Evolutionary conservation across 1,139 yeast species (phyloP).

Genomic region (Debaryomyces robertsiae): DNA sequence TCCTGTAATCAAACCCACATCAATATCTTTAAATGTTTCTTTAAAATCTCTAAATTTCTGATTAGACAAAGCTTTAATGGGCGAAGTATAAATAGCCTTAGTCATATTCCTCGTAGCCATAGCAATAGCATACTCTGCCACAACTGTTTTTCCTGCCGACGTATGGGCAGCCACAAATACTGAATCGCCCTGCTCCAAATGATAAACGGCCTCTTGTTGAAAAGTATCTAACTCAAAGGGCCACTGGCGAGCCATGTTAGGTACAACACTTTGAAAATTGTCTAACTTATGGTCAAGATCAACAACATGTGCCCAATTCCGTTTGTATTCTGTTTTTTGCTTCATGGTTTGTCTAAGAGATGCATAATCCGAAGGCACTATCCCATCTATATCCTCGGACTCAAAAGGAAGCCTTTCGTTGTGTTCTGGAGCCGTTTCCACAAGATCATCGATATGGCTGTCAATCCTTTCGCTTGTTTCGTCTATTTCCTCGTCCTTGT

Average conservation of each 20-base stretch:
- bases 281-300: constrained; percentile 81
- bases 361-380: constrained; percentile 66
- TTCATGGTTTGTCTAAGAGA: constrained; percentile 29
- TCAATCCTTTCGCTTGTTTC: constrained; percentile 24
- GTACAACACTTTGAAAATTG: constrained; percentile 84
- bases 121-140: constrained; percentile 93
- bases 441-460: constrained; percentile 10
- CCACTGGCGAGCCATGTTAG: constrained; percentile 90
- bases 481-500: constrained; percentile 19
- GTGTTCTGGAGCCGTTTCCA: constrained; percentile 7
- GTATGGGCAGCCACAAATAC: constrained; percentile 98
- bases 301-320: constrained; percentile 94
- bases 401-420: constrained; percentile 27
- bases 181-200: constrained; percentile 94
- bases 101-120: constrained; percentile 91
- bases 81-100: constrained; percentile 89
- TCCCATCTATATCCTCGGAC: constrained; percentile 62
- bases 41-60: constrained; percentile 93
- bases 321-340: constrained; percentile 40
- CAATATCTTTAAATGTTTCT: constrained; percentile 75
- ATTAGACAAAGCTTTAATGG: constrained; percentile 88
- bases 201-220: constrained; percentile 96
- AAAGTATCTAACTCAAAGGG: constrained; percentile 94
- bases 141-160: constrained; percentile 91
- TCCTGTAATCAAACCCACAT: constrained; percentile 95